Percentiles rank a stretch among this genome's conserved stretches.
These are phyloP conservation scores for Suillus subluteus DNA, from an alignment of 768 basidiomycete genomes.

Conservation along the genomic window DNA sequence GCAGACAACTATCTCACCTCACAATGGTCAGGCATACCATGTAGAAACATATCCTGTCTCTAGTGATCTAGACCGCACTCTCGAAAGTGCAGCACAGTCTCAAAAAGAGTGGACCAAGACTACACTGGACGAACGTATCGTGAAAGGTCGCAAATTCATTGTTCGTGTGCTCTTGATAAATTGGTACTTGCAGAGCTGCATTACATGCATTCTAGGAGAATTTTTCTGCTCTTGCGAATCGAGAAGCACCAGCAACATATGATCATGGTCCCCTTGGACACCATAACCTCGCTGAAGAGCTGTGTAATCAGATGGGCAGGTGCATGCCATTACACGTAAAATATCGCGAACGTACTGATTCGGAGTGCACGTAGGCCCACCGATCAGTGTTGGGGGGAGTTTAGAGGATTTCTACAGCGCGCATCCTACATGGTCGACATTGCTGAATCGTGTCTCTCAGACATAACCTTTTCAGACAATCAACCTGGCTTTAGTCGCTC, in stretches of 20 bases:
- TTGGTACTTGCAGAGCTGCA: neutral
- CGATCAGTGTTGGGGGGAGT: slow-evolving; percentile 76
- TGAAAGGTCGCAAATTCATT: slow-evolving; percentile 72
- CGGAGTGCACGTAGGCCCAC: slow-evolving; percentile 60
- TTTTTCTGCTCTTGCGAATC: slow-evolving; percentile 23
- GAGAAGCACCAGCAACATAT: slow-evolving; percentile 40
- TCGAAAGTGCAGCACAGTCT: slow-evolving; percentile 60
- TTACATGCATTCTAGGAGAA: slow-evolving; percentile 49
- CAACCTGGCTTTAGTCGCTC: slow-evolving; percentile 82
- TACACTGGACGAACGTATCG: slow-evolving; percentile 64
- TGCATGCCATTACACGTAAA: slow-evolving; percentile 38
- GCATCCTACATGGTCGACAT: slow-evolving; percentile 86
- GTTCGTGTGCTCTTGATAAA: slow-evolving; percentile 35
- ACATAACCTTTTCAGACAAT: slow-evolving; percentile 75
- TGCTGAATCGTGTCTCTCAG: slow-evolving; percentile 72
- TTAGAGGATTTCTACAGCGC: slow-evolving; percentile 79
- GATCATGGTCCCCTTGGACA: slow-evolving; percentile 47
- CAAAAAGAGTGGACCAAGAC: slow-evolving; percentile 75
- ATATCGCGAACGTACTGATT: neutral
- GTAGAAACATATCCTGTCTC: slow-evolving; percentile 62
- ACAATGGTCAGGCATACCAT: slow-evolving; percentile 65
- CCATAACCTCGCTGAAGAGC: slow-evolving; percentile 71
- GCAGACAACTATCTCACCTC: slow-evolving; percentile 87
- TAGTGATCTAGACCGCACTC: slow-evolving; percentile 60
- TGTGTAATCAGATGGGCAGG: slow-evolving; percentile 93